Evolutionary conservation across 495 filamentous ascomycete species (phyloP), one percentile per base, ranked within the genome.

Genomic region (Xeromyces bisporus): DNA sequence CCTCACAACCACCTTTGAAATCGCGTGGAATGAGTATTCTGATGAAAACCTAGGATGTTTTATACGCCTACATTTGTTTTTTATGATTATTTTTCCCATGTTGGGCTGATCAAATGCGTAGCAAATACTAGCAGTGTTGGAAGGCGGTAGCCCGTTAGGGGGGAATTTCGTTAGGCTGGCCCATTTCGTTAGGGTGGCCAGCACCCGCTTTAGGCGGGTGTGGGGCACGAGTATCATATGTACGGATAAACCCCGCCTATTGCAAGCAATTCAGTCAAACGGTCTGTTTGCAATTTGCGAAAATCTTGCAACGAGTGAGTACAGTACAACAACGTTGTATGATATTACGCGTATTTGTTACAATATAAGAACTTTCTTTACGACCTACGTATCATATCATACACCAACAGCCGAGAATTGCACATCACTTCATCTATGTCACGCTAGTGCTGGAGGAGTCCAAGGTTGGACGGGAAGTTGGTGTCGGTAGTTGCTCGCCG

Each of bases 71-170:
- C n/a, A n/a, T n/a, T n/a, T n/a, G n/a, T n/a, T n/a, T n/a, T n/a
- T n/a, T n/a, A n/a, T n/a, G n/a, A n/a, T n/a, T n/a, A n/a, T n/a
- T n/a, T n/a, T n/a, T n/a, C n/a, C n/a, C n/a, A n/a, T n/a, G n/a
- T n/a, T n/a, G n/a, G n/a, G n/a, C n/a, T 75, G 36, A 60, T 72
- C 27, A 72, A 67, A 43, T 84, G 68, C 31, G 55, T 47, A 31
- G 44, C 44, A 17, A 43, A 32, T 20, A 31, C 40, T 20, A 42
- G 30, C 50, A 50, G 50, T 28, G 13, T 35, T 16, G 29, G 1
- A 10, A 18, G 12, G 30, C 15, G 28, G 12, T 9, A 14, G 15
- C 15, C 21, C 12, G 29, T 12, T 21, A n/a, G n/a, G n/a, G n/a
- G n/a, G 20, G 9, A 21, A 21, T 21, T 21, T 5, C 5, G 5